These are phyloP conservation scores for Davidsoniella eucalypti DNA, from an alignment of 2,329 filamentous ascomycete species.

Conservation along the genomic window DNA sequence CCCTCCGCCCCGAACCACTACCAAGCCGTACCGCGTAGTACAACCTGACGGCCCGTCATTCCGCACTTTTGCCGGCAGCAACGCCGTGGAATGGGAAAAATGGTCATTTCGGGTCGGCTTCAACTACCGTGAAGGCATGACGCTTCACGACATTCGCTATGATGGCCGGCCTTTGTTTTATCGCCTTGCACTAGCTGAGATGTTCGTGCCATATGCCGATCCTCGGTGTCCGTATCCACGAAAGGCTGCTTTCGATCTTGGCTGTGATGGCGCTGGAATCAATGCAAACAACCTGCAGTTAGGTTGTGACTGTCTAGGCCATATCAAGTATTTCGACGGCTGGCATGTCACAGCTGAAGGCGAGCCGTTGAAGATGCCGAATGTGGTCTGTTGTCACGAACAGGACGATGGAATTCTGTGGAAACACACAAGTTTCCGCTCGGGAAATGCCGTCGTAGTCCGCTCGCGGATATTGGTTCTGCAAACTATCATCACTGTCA, in stretches of 20 bases:
- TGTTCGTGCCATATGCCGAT: constrained; percentile 54
- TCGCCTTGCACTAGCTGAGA: constrained; percentile 49
- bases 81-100: constrained; percentile 40
- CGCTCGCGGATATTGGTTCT: constrained; percentile 43
- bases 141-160: constrained; percentile 52
- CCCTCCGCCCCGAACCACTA: constrained; percentile 15
- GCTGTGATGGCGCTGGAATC: constrained; percentile 47
- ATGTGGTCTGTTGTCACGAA: constrained; percentile 23
- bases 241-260: constrained; percentile 56
- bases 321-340: constrained; percentile 31
- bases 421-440: constrained; percentile 49
- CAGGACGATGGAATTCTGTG: constrained; percentile 40
- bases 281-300: constrained; percentile 49
- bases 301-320: constrained; percentile 52
- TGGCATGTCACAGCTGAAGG: constrained; percentile 20
- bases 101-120: constrained; percentile 54
- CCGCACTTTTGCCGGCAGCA: constrained; percentile 24
- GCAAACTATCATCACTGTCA: constrained; percentile 48
- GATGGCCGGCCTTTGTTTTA: constrained; percentile 52
- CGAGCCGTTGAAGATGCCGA: constrained; percentile 19
- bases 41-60: constrained; percentile 25
- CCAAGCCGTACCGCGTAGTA: constrained; percentile 24
- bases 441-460: constrained; percentile 38
- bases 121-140: constrained; percentile 52
- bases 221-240: constrained; percentile 45